Base-by-base conservation (phyloP, 1,284 basidiomycete species). In the Lignosus rhinocerotis region DNA sequence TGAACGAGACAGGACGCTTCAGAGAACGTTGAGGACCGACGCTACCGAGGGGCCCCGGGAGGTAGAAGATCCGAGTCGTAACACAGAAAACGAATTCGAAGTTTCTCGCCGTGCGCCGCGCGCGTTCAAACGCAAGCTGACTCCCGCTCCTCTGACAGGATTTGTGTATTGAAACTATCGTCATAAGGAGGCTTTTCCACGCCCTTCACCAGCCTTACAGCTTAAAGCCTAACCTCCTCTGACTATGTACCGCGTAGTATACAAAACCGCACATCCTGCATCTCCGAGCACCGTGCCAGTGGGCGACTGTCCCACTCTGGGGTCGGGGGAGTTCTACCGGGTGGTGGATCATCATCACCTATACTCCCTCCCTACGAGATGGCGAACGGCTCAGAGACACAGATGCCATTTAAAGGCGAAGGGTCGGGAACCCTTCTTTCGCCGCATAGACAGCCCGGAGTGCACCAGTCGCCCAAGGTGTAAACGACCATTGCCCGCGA, bases 1-100 rank as follows among this genome's bases (percentile, higher is more conserved):
- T 60, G 21, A 38, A 53, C 32, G 51, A 44, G 2, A 60, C 54
- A 1, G 39, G 50, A 0, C 31, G 58, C 2, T 30, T 60, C 3
- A 34, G 33, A 0, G 25, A 1, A 36, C 41, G 10, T 55, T 53
- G 58, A 7, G 34, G 12, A 7, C 34, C 12, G 12, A 8, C 34
- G n/a, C n/a, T n/a, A n/a, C n/a, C n/a, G n/a, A n/a, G n/a, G n/a
- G n/a, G n/a, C n/a, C n/a, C n/a, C n/a, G n/a, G n/a, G n/a, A n/a
- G n/a, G n/a, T n/a, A n/a, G n/a, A n/a, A n/a, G n/a, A n/a, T n/a
- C n/a, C n/a, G n/a, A n/a, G n/a, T n/a, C n/a, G n/a, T n/a, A n/a
- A n/a, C n/a, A n/a, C n/a, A n/a, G n/a, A n/a, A n/a, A n/a, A n/a
- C n/a, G n/a, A n/a, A n/a, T n/a, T n/a, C n/a, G n/a, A n/a, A n/a